Evolutionary conservation across 768 basidiomycete genomes (phyloP), one percentile per base, ranked within the genome.

Genomic region (Xerocomellus chrysenteron): DNA sequence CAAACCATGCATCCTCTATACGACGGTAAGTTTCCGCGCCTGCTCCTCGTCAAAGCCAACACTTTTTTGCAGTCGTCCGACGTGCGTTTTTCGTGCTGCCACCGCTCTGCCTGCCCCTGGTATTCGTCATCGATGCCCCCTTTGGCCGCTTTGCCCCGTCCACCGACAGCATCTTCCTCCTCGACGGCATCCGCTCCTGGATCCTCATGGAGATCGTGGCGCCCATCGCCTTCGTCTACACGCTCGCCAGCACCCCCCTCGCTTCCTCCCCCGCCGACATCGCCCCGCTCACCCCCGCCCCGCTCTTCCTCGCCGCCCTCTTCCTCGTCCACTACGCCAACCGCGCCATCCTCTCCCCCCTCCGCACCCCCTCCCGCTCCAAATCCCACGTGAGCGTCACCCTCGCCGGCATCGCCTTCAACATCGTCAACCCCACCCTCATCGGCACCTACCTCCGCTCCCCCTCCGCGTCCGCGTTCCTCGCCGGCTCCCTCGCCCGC

Each of bases 321-420:
- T 95, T 80, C 72, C 68, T 94, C 47, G 52, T 79, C 1, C 94
- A 97, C 75, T 96, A 98, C 73, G 59, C 81, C 50, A 94, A 96
- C 72, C 90, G 95, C 48, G 84, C 92, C 5, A 54, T 94, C 48
- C 63, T 97, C 33, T 89, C 86, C 2, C 91, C 92, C 7, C 75
- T 96, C 5, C 81, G 91, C 56, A 87, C 92, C 0, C 90, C 94
- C 0, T 84, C 84, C 33, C 83, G 93, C 43, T 88, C 89, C 0
- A 87, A 84, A 55, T 80, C 86, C 12, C 90, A 95, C 73, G 66
- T 92, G 55, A 67, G 74, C 48, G 85, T 96, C 11, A 75, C 84
- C 1, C 37, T 88, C 11, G 55, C 61, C 5, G 89, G 78, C 0
- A 65, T 83, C 4, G 9, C 66, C 0, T 95, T 93, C 80, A 96